Base-by-base conservation (phyloP, 345 rosid genomes). In the Boechera retrofracta region DNA sequence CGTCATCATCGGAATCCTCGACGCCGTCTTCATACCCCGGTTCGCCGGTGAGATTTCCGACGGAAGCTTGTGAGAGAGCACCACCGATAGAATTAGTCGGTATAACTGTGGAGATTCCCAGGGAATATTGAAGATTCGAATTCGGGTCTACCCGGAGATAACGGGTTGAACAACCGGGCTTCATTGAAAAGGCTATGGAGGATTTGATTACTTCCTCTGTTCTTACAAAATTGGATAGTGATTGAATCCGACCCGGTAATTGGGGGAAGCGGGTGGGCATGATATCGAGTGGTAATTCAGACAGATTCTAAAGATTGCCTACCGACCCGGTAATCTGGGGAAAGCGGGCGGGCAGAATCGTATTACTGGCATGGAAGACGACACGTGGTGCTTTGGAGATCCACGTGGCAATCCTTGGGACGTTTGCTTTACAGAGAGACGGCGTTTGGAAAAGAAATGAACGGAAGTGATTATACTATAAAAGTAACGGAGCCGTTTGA, bases 111-210 rank as follows among this genome's bases (percentile, higher is more conserved):
- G 89, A 84, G 54, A 68, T 64, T 51, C 84, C 86, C 18, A 59
- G 69, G 4, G 84, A 70, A 57, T 48, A 21, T 60, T 31, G 77
- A 74, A 59, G 75, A 49, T 10, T 41, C 63, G 69, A 66, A 80
- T 38, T 39, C 77, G 59, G 79, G 68, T 62, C 42, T 13, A 66
- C 24, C 74, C 39, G 31, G 39, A 1, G 63, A 56, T 3, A 10
- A 31, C 41, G 78, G 51, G 26, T 39, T 55, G 33, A 77, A 79
- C 35, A 63, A 26, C 45, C 80, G 45, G 76, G 47, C 57, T 11
- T 49, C 82, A 16, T 70, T 77, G 78, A 74, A 69, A 67, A 71
- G 90, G 73, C 60, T 83, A 49, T 83, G 76, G 80, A 66, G 76
- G 35, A 48, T 38, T 16, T 66, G 58, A 74, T 52, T 26, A 45